Evolutionary conservation across 257 asterid genomes (phyloP).

Genomic region (Asclepias syriaca): DNA sequence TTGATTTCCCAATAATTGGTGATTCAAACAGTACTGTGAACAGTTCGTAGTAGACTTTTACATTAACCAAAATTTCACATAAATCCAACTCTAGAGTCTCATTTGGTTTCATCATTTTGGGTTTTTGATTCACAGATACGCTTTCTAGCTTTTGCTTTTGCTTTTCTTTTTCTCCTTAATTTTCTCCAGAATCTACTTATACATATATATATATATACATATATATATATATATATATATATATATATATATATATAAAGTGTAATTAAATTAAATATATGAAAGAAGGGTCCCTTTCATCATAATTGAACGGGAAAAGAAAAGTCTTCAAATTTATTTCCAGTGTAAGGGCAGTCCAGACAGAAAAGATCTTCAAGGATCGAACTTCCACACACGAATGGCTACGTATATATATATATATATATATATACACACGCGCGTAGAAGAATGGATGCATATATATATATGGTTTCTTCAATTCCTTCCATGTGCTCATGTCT

Average conservation of each 20-base stretch:
- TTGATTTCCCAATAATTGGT: not conserved
- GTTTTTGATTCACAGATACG: not conserved
- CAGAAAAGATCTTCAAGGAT: conserved; percentile 3
- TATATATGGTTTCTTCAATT: too few species aligned
- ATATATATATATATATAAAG: too few species aligned
- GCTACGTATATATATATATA: too few species aligned
- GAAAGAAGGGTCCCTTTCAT: not conserved
- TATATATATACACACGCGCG: too few species aligned
- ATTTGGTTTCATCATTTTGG: too few species aligned
- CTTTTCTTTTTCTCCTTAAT: too few species aligned
- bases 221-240: too few species aligned
- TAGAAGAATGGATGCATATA: too few species aligned
- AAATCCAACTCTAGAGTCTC: too few species aligned
- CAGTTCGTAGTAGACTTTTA: not conserved
- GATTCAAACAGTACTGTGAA: not conserved
- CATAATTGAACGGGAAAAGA: not conserved
- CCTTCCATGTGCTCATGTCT: not conserved
- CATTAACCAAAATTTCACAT: not conserved
- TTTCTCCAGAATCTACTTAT: not conserved
- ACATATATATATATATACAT: too few species aligned
- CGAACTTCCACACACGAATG: conserved; percentile 1
- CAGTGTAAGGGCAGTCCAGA: not conserved
- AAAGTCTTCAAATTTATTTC: not conserved
- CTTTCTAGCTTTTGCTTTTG: not conserved
- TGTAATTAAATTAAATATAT: too few species aligned